phyloP scores from a whole-genome alignment of 2,329 filamentous ascomycete species.

The Colletotrichum truncatum region DNA sequence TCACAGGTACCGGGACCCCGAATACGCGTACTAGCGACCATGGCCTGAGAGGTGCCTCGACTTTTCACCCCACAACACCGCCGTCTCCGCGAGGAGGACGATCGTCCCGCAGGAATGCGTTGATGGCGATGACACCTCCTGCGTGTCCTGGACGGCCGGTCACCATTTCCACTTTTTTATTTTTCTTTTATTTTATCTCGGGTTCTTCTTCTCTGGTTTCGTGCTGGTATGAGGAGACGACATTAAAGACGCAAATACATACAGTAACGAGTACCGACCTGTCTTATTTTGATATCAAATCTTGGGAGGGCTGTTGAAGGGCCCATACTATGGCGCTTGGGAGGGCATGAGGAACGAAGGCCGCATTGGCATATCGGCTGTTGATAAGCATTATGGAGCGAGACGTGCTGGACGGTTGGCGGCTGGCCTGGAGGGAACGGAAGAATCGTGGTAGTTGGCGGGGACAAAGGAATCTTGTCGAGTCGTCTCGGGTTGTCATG shows the following conservation, averaged over 20 bases:
- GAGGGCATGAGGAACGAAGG: constrained; percentile 5
- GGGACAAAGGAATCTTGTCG: not conserved
- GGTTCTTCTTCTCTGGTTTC: constrained; percentile 25
- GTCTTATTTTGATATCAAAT: constrained; percentile 30
- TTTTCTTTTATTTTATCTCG: not conserved
- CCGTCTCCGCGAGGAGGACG: constrained; percentile 4
- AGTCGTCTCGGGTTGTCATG: not conserved
- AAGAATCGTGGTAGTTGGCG: not conserved
- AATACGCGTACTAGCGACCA: not conserved
- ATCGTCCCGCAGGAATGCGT: constrained; percentile 22
- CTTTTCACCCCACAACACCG: not conserved
- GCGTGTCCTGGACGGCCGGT: not conserved
- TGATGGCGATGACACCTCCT: not conserved
- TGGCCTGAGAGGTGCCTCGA: not conserved
- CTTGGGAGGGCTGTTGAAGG: constrained; percentile 23
- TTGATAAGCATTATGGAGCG: constrained; percentile 29
- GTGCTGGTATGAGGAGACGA: constrained; percentile 23
- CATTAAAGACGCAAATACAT: constrained; percentile 25
- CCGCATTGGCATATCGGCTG: constrained; percentile 8
- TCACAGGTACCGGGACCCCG: constrained; percentile 39
- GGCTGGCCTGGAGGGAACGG: constrained; percentile 2
- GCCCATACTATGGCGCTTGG: constrained; percentile 18
- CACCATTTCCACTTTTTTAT: not conserved
- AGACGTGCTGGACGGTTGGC: constrained; percentile 22
- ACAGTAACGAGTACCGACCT: constrained; percentile 31